phyloP scores from a whole-genome alignment of 257 asterid genomes.

The Lantana camara region DNA sequence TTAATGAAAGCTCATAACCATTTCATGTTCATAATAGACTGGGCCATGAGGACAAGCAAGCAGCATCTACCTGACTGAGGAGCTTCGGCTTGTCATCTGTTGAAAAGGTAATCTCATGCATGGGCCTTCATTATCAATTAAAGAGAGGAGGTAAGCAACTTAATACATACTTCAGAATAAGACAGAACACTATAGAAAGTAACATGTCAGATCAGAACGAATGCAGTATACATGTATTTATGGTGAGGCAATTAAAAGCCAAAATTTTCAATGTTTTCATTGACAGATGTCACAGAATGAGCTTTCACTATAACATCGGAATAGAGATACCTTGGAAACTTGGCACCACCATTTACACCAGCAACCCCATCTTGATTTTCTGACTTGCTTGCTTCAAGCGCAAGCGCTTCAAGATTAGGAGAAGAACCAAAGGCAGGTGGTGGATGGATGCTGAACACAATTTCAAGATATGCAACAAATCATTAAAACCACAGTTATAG shows the following conservation, averaged over 20 bases:
- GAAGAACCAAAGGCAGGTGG: conserved; percentile 86
- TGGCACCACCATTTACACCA: conserved; percentile 32
- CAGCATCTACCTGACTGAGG: conserved; percentile 73
- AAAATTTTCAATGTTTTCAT: conserved; percentile 3
- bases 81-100: conserved; percentile 86
- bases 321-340: conserved; percentile 43
- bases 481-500: conserved; percentile 2
- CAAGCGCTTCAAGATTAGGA: conserved; percentile 73
- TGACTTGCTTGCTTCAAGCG: conserved; percentile 55
- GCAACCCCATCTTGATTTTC: conserved; percentile 47
- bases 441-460: conserved; percentile 63
- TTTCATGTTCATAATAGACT: no score
- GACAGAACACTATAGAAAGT: background rate
- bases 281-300: conserved; percentile 18
- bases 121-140: conserved; percentile 59
- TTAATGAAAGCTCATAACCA: no score
- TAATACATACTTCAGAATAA: conserved; percentile 9
- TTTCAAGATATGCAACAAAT: conserved; percentile 16
- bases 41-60: conserved; percentile 26
- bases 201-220: conserved; percentile 1
- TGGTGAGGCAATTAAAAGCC: conserved; percentile 4
- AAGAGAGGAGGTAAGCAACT: conserved; percentile 14
- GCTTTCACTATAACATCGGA: conserved; percentile 23
- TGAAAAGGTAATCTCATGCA: conserved; percentile 96
- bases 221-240: background rate